Conservation (phyloP, 1,284 basidiomycete genomes). For the Cryptococcus depauperatus region DNA sequence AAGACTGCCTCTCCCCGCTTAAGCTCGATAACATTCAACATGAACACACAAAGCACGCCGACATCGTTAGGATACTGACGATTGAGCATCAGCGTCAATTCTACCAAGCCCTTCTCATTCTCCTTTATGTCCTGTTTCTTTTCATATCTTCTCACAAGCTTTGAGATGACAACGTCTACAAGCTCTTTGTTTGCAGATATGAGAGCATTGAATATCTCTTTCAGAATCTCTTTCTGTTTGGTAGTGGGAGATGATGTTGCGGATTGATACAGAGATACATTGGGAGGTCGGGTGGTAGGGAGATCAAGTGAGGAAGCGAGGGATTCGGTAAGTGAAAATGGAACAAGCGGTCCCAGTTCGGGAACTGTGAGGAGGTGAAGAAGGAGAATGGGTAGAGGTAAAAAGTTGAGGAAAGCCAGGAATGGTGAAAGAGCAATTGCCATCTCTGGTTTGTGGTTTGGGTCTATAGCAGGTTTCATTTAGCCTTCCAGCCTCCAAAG, state of each 20-base stretch:
- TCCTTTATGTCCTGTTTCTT: constrained; percentile 37
- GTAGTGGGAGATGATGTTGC: constrained; percentile 32
- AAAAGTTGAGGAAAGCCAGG: constrained; percentile 56
- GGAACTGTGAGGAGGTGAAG: constrained; percentile 60
- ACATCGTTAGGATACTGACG: constrained; percentile 84
- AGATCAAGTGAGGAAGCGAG: constrained; percentile 52
- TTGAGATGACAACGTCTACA: constrained; percentile 54
- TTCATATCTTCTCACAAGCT: constrained; percentile 60
- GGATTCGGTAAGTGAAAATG: constrained; percentile 45
- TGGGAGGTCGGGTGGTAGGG: constrained; percentile 31
- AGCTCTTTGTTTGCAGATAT: constrained; percentile 61
- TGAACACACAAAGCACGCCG: constrained; percentile 85
- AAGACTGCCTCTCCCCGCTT: constrained; percentile 84
- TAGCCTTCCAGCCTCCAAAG: background rate
- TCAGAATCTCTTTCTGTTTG: constrained; percentile 57
- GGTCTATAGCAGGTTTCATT: constrained; percentile 16
- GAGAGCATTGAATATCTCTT: constrained; percentile 67
- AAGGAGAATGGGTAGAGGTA: constrained; percentile 55
- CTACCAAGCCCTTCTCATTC: constrained; percentile 50
- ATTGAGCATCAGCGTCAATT: constrained; percentile 65
- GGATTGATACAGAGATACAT: constrained; percentile 23
- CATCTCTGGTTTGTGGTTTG: constrained; percentile 72
- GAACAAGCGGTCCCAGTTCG: constrained; percentile 69
- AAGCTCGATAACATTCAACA: constrained; percentile 80
- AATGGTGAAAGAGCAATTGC: constrained; percentile 90